Percentiles rank a stretch among this genome's conserved stretches.
Evolutionary conservation across 176 grass and related monocot genomes (phyloP).

Genomic region (barley (Hordeum vulgare)): MorexV3_pseudomolecules_assembly NC_058524.1:553024-553523

Average conservation of each 20-base stretch:
- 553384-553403: constrained; percentile 11
- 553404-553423: neutral
- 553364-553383: constrained; percentile 69
- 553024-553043: constrained; percentile 81
- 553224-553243: constrained; percentile 92
- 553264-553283: constrained; percentile 96
- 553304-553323: constrained; percentile 75
- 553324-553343: constrained; percentile 95
- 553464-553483: neutral
- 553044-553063: constrained; percentile 86
- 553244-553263: constrained; percentile 93
- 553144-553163: neutral
- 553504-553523: constrained; percentile 88
- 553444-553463: neutral
- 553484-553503: constrained; percentile 22
- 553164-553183: constrained; percentile 87
- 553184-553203: constrained; percentile 80
- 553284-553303: constrained; percentile 69
- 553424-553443: neutral
- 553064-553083: constrained; percentile 18
- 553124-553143: neutral
- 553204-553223: constrained; percentile 79
- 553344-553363: constrained; percentile 43
- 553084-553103: neutral
- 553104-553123: neutral